Percentiles rank a stretch among this genome's conserved stretches.
phyloP scores from a whole-genome alignment of 352 stramenopile species.

The Phytopythium boreale region DNA sequence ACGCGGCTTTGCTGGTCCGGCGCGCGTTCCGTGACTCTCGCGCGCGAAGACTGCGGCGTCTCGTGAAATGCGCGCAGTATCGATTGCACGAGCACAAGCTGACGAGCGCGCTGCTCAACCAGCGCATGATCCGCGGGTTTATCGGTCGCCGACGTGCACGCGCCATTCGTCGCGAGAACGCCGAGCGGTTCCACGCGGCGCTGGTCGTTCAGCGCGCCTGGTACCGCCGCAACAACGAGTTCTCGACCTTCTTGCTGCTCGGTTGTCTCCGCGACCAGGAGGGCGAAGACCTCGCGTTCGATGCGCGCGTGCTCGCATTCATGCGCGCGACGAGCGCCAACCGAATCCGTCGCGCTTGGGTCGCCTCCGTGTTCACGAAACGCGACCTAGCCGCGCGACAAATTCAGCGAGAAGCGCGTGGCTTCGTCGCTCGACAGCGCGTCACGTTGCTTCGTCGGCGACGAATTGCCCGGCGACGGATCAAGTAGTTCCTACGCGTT shows the following conservation, averaged over 20 bases:
- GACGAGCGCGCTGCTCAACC: conserved; percentile 37
- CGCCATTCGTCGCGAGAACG: conserved; percentile 18
- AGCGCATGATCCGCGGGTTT: conserved; percentile 59
- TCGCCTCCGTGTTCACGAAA: conserved; percentile 20
- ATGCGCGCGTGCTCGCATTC: conserved; percentile 35
- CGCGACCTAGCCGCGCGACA: conserved; percentile 24
- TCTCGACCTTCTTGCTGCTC: conserved; percentile 79
- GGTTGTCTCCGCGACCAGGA: conserved; percentile 72
- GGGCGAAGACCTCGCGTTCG: conserved; percentile 54
- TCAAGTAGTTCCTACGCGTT: conserved; percentile 79
- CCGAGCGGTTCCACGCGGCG: conserved; percentile 55
- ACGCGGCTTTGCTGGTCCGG: conserved; percentile 53
- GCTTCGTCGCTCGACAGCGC: conserved; percentile 19
- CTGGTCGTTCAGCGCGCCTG: conserved; percentile 72
- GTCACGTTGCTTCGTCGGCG: conserved; percentile 29
- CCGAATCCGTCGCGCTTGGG: conserved; percentile 45
- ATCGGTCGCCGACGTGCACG: conserved; percentile 33
- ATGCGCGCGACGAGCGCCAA: conserved; percentile 17
- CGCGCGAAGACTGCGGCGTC: conserved; percentile 40
- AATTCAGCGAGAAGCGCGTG: conserved; percentile 48
- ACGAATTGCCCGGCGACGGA: conserved; percentile 55
- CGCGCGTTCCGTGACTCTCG: conserved; percentile 46
- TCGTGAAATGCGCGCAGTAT: conserved; percentile 57
- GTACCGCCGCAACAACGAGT: conserved; percentile 83
- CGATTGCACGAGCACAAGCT: conserved; percentile 41